phyloP scores from a whole-genome alignment of 192 early-diverging fungal species.

The Fimicolochytrium jonesii region DNA sequence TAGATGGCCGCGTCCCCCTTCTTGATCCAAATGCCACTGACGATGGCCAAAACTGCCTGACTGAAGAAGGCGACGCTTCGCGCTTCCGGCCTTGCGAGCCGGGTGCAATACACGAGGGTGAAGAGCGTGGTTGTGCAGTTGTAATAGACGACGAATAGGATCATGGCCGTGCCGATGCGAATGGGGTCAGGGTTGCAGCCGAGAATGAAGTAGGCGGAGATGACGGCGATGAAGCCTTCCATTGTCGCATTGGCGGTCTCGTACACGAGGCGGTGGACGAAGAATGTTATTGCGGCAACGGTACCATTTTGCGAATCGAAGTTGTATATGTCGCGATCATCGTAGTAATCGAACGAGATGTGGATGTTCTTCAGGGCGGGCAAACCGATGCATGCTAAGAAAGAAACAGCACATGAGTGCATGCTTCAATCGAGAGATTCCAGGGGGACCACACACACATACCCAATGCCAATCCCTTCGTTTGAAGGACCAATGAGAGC shows the following conservation, averaged over 20 bases:
- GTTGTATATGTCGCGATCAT: conserved; percentile 32
- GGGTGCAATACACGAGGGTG: conserved; percentile 32
- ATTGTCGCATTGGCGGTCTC: conserved; percentile 30
- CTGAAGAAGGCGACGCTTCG: conserved; percentile 30
- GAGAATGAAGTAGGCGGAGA: conserved; percentile 24
- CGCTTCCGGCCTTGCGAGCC: conserved; percentile 27
- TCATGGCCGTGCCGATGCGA: conserved; percentile 20
- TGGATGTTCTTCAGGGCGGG: conserved; percentile 35
- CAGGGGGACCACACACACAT: too few relatives aligned
- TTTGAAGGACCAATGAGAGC: conserved; percentile 23
- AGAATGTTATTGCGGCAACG: conserved; percentile 16
- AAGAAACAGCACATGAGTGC: too few relatives aligned
- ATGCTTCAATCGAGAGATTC: too few relatives aligned
- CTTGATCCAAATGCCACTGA: conserved; percentile 32
- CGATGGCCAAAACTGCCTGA: conserved; percentile 28
- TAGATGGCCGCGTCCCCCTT: conserved; percentile 26
- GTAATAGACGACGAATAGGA: conserved; percentile 31
- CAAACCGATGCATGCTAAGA: conserved; percentile 32
- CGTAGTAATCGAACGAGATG: conserved; percentile 38
- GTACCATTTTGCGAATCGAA: conserved; percentile 31
- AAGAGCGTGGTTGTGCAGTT: conserved; percentile 30
- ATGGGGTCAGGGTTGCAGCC: conserved; percentile 24
- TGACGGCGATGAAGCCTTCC: conserved; percentile 20
- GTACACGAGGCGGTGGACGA: conserved; percentile 28
- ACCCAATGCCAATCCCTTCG: conserved; percentile 32